Base-by-base conservation (phyloP, 345 rosid genomes). In the Linum usitatissimum region DNA sequence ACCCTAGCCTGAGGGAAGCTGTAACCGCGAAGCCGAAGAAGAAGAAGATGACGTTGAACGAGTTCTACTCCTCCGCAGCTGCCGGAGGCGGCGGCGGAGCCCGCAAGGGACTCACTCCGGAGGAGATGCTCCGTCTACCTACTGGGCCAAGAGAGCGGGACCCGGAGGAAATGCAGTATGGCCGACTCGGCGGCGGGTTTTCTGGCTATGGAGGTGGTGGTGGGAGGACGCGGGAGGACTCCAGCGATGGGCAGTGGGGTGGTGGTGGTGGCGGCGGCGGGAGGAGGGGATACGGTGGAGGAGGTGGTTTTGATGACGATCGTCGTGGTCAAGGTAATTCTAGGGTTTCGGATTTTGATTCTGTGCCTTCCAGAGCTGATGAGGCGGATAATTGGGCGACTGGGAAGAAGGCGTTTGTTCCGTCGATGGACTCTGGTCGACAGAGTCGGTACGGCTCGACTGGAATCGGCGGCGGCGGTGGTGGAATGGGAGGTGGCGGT, bases 71-170 rank as follows among this genome's bases (percentile, higher is more conserved):
- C 18, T 19, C 72, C 40, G 63, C 72, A 17, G 76, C 73, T 2
- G 21, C 51, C 51, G 14, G 14, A 15, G 17, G 61, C 14, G 56
- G 69, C 62, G 21, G 20, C 6, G 12, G 5, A 1, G 65, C 67
- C 18, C 28, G 64, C 63, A 71, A 59, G 65, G 84, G 91, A 36
- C 75, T 90, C 69, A 90, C 96, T 6, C 85, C 78, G 10, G 87
- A 84, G 3, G 96, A 90, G 82, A 85, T 85, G 87, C 66, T 77
- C 64, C 81, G 80, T 64, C 92, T 94, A 18, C 99, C 97, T 5
- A 90, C 95, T 10, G 89, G 96, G 9, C 99, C 99, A 19, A 86
- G 81, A 61, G 90, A 93, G 63, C 91, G 97, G 18, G 82, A 97
- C 51, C 78, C 84, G 1, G 97, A 93, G 34, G 99, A 87, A 79